These are phyloP conservation scores for Lentinula sp. DNA, from an alignment of 768 basidiomycete genomes.

Conservation along the genomic window DNA sequence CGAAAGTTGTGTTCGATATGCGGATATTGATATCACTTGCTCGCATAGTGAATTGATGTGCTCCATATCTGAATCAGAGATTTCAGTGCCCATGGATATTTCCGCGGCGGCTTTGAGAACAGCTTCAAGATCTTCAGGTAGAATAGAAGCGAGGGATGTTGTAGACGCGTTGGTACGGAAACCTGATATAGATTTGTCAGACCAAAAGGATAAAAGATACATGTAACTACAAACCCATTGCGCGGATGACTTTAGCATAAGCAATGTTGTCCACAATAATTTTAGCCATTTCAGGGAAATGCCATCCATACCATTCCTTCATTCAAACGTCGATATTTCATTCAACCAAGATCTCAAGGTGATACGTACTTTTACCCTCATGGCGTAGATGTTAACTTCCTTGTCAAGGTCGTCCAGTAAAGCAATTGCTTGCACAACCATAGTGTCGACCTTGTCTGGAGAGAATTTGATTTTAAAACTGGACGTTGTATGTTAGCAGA, in stretches of 20 bases:
- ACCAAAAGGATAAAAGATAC: background rate
- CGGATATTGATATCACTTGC: constrained; percentile 94
- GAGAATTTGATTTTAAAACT: constrained; percentile 99
- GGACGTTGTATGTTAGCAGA: background rate
- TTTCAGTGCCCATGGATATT: constrained; percentile 99
- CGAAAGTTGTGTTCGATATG: constrained; percentile 90
- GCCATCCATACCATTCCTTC: constrained; percentile 99
- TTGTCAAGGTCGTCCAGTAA: constrained; percentile 98
- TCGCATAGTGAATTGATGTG: constrained; percentile 97
- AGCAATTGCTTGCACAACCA: constrained; percentile 99
- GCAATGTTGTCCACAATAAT: constrained; percentile 97
- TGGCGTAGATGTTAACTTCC: constrained; percentile 98
- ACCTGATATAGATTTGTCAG: constrained; percentile 34
- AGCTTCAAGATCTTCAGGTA: constrained; percentile 96
- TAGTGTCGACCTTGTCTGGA: constrained; percentile 98
- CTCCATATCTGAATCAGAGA: constrained; percentile 92
- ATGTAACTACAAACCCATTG: constrained; percentile 61
- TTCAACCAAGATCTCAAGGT: background rate
- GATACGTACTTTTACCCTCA: constrained; percentile 87
- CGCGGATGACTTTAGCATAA: constrained; percentile 89
- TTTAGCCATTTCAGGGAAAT: constrained; percentile 99
- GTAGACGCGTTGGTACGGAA: constrained; percentile 91
- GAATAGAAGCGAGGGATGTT: constrained; percentile 82
- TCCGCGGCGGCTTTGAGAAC: constrained; percentile 93
- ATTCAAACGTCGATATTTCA: background rate